Percentiles rank a stretch among this genome's conserved stretches.
These are phyloP conservation scores for Sporothrix euskadiensis DNA, from an alignment of 2,329 filamentous ascomycete species.

Conservation along the genomic window DNA sequence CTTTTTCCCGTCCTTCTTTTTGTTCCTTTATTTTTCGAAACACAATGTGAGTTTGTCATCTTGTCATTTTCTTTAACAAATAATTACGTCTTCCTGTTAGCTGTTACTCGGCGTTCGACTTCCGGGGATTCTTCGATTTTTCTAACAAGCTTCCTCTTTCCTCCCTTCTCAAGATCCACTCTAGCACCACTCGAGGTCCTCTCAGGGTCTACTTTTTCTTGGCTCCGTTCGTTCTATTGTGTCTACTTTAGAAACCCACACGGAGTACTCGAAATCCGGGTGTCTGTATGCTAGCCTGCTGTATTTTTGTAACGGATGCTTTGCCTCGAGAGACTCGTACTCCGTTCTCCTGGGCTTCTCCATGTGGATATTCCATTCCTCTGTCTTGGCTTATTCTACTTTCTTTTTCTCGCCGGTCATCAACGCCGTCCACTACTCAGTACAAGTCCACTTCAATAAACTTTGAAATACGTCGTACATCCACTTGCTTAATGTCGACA, in stretches of 20 bases:
- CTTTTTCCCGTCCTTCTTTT: background rate
- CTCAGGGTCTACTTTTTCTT: background rate
- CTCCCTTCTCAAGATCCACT: constrained; percentile 1
- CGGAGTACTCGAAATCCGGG: background rate
- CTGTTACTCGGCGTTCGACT: background rate
- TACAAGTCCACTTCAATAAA: background rate
- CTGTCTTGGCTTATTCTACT: background rate
- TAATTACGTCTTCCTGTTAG: background rate
- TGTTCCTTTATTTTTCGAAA: background rate
- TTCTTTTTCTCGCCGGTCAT: background rate
- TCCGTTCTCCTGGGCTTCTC: background rate
- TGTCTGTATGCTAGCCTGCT: background rate
- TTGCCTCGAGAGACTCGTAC: background rate
- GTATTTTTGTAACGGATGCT: background rate
- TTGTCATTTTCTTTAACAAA: background rate
- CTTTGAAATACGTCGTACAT: background rate
- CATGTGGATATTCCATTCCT: background rate
- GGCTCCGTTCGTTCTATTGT: background rate
- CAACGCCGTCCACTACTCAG: no score
- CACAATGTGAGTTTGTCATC: background rate
- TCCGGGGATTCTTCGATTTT: background rate
- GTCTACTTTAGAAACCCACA: background rate
- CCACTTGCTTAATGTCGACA: background rate
- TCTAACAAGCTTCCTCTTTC: background rate
- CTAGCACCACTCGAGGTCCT: background rate